phyloP scores from a whole-genome alignment of 129 eudicot genomes.

The Chrysanthemum seticuspe region DNA sequence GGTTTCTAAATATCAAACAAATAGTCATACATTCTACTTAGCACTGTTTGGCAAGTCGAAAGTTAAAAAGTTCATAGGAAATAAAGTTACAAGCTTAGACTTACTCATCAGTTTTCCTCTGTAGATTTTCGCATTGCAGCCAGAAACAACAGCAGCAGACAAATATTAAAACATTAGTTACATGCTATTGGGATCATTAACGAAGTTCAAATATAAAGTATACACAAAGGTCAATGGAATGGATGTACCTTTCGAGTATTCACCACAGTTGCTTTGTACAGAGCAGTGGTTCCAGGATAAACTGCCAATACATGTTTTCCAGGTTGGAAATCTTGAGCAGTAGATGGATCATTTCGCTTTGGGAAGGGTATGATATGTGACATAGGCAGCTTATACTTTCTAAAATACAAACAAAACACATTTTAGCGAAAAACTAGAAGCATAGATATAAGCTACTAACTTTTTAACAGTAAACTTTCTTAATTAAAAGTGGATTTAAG shows the following conservation, averaged over 20 bases:
- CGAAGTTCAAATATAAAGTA: slow-evolving; percentile 1
- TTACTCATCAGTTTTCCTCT: slow-evolving; percentile 88
- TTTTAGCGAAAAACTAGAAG: slow-evolving; percentile 6
- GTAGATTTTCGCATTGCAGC: slow-evolving; percentile 12
- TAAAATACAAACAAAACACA: slow-evolving; percentile 24
- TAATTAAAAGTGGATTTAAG: not conserved
- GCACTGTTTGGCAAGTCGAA: slow-evolving; percentile 3
- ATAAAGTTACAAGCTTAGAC: slow-evolving; percentile 18
- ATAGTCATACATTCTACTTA: not conserved
- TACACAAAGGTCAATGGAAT: slow-evolving; percentile 4
- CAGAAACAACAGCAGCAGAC: slow-evolving; percentile 27
- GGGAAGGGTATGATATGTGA: slow-evolving; percentile 87
- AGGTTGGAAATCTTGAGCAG: slow-evolving; percentile 67
- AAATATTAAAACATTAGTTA: slow-evolving; percentile 24
- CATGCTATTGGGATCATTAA: slow-evolving; percentile 18
- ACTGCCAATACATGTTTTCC: slow-evolving; percentile 93
- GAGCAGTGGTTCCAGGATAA: slow-evolving; percentile 88
- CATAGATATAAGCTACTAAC: not conserved
- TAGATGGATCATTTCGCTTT: slow-evolving; percentile 67
- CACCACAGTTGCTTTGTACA: slow-evolving; percentile 95
- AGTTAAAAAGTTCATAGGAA: slow-evolving; percentile 1
- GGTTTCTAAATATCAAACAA: not conserved
- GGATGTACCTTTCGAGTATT: slow-evolving; percentile 73
- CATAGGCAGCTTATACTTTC: slow-evolving; percentile 81
- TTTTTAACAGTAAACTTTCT: slow-evolving; percentile 6